These are phyloP conservation scores for Stramenopiles sp. DNA, from an alignment of 352 stramenopile genomes.

Conservation along the genomic window DNA sequence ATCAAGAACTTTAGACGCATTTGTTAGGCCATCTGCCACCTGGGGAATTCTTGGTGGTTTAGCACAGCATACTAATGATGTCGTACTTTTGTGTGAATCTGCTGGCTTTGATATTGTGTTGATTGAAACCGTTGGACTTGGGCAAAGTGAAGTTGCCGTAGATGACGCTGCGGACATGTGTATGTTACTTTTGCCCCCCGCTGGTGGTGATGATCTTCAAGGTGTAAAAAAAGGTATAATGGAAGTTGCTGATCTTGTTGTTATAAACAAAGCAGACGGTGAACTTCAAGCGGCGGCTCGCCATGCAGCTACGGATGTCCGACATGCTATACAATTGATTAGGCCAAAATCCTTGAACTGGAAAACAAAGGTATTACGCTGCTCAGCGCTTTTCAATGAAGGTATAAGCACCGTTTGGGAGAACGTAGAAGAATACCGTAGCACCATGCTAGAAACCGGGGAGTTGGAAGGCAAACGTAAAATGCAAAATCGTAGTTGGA, in stretches of 20 bases:
- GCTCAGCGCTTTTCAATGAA: conserved; percentile 40
- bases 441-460: conserved; percentile 34
- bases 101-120: conserved; percentile 81
- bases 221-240: conserved; percentile 97
- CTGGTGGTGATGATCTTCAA: conserved; percentile 84
- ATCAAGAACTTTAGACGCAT: conserved; percentile 64
- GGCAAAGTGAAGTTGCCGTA: conserved; percentile 89
- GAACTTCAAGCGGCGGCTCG: conserved; percentile 28
- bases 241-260: conserved; percentile 84
- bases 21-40: conserved; percentile 71
- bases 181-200: conserved; percentile 77
- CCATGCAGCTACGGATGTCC: conserved; percentile 22
- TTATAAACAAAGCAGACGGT: conserved; percentile 94
- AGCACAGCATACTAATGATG: conserved; percentile 54
- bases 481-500: conserved; percentile 46
- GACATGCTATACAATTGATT: conserved; percentile 50
- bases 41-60: conserved; percentile 51
- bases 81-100: conserved; percentile 76
- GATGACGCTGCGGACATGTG: conserved; percentile 87
- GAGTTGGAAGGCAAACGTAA: conserved; percentile 49
- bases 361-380: conserved; percentile 37
- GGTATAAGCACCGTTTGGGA: conserved; percentile 46
- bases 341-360: conserved; percentile 52
- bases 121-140: conserved; percentile 89
- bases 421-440: conserved; percentile 38